Conservation (phyloP, 2,329 filamentous ascomycete genomes). For the Sarocladium strictum region DNA sequence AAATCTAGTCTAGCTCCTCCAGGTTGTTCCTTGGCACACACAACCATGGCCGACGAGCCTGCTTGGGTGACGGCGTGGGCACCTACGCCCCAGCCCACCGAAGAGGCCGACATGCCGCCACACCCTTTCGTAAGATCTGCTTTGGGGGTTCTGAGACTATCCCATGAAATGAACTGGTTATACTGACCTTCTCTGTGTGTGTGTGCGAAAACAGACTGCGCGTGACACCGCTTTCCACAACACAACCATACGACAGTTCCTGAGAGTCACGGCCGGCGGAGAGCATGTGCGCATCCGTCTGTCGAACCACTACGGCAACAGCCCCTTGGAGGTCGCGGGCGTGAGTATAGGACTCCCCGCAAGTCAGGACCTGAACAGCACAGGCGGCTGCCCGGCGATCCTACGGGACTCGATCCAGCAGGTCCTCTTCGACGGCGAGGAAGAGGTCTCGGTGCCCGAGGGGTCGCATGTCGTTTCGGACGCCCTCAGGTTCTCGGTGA, state of each 20-base stretch:
- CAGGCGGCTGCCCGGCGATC: slow-evolving; percentile 44
- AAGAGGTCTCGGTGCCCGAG: slow-evolving; percentile 43
- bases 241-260: slow-evolving; percentile 55
- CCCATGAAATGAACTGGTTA: too few relatives aligned
- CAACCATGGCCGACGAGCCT: not conserved
- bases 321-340: slow-evolving; percentile 49
- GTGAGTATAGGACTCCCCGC: slow-evolving; percentile 50
- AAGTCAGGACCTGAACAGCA: too few relatives aligned
- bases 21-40: not conserved
- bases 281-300: slow-evolving; percentile 51
- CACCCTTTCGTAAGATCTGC: slow-evolving; percentile 42
- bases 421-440: slow-evolving; percentile 49
- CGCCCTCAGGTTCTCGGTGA: slow-evolving; percentile 44
- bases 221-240: slow-evolving; percentile 47
- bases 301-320: slow-evolving; percentile 55
- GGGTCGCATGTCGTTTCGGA: slow-evolving; percentile 54
- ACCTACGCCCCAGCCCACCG: slow-evolving; percentile 56
- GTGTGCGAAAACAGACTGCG: too few relatives aligned
- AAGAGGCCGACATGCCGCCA: slow-evolving; percentile 51
- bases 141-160: too few relatives aligned
- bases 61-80: slow-evolving; percentile 59
- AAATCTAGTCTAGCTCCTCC: too few relatives aligned
- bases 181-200: too few relatives aligned
- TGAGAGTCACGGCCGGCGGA: slow-evolving; percentile 48
- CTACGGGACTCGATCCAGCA: slow-evolving; percentile 37